These are phyloP conservation scores for Angomonas desouzai DNA, from an alignment of 208 protist species.

Conservation along the genomic window DNA sequence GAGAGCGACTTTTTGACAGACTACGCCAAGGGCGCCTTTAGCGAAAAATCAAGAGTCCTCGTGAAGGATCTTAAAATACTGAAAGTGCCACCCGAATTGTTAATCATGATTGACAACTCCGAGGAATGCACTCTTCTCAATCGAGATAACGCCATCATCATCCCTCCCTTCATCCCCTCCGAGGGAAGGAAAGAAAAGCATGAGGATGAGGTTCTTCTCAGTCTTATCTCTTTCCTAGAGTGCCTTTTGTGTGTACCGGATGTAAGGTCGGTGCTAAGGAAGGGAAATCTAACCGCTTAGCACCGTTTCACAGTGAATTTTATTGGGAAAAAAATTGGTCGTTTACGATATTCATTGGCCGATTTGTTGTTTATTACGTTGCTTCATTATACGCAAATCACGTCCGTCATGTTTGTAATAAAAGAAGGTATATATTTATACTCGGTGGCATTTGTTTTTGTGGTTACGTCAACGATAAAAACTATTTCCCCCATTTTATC, in stretches of 20 bases:
- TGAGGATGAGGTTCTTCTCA: conserved; percentile 70
- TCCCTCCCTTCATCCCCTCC: conserved; percentile 74
- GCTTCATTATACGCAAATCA: no score
- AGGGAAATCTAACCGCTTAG: conserved; percentile 39
- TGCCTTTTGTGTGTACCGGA: conserved; percentile 75
- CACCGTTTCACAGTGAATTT: no score
- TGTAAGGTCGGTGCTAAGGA: conserved; percentile 70
- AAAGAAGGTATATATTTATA: no score
- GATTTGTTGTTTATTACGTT: no score
- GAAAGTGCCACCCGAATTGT: conserved; percentile 76
- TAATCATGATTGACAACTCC: conserved; percentile 86
- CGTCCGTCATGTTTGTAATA: no score
- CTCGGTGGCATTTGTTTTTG: no score
- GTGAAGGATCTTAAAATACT: conserved; percentile 82
- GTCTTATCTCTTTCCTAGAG: conserved; percentile 73
- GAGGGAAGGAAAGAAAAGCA: conserved; percentile 22
- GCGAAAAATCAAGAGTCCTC: conserved; percentile 55
- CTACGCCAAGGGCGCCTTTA: conserved; percentile 19
- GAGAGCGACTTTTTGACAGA: neutral
- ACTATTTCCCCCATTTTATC: no score
- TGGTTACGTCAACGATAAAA: no score
- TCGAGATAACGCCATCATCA: conserved; percentile 74
- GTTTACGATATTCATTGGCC: no score
- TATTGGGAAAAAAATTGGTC: no score
- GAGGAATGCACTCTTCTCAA: conserved; percentile 77